Percentiles rank a stretch among this genome's conserved stretches.
Evolutionary conservation across 352 stramenopile genomes (phyloP).

Genomic region (Globisporangium sylvaticum): DNA sequence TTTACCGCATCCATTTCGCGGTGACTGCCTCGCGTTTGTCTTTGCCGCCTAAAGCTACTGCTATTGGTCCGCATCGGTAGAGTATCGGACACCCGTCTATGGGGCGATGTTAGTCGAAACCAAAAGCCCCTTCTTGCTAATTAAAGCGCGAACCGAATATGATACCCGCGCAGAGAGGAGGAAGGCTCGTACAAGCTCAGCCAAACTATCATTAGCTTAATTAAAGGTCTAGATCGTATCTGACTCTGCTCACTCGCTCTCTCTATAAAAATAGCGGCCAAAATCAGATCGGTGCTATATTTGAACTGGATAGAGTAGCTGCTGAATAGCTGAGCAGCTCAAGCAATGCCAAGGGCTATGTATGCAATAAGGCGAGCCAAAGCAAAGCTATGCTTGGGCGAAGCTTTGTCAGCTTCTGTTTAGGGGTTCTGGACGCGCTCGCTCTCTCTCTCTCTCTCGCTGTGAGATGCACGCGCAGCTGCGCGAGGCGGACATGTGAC

Average conservation of each 20-base stretch:
- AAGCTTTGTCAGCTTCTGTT: slow-evolving; percentile 2
- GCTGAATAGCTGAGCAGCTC: not conserved
- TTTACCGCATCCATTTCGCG: not conserved
- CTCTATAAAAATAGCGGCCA: slow-evolving; percentile 1
- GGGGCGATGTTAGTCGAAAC: not conserved
- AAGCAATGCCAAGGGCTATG: too few species aligned
- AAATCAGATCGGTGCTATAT: slow-evolving; percentile 8
- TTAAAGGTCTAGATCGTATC: too few species aligned
- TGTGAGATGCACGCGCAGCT: slow-evolving; percentile 27
- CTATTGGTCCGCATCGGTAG: too few species aligned
- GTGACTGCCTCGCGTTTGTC: not conserved
- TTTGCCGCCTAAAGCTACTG: not conserved
- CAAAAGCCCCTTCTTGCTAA: not conserved
- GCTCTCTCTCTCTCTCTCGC: not conserved
- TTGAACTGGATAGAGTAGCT: not conserved
- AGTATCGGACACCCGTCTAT: not conserved
- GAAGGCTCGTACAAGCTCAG: not conserved
- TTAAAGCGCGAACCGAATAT: not conserved
- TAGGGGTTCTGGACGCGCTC: slow-evolving; percentile 3
- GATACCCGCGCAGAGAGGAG: not conserved
- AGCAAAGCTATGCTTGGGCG: not conserved
- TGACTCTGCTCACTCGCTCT: not conserved
- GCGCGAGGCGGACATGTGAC: slow-evolving; percentile 24
- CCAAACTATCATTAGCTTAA: not conserved
- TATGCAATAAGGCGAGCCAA: not conserved